Conservation (phyloP, 129 eudicot species). For the Escallonia rubra region DNA sequence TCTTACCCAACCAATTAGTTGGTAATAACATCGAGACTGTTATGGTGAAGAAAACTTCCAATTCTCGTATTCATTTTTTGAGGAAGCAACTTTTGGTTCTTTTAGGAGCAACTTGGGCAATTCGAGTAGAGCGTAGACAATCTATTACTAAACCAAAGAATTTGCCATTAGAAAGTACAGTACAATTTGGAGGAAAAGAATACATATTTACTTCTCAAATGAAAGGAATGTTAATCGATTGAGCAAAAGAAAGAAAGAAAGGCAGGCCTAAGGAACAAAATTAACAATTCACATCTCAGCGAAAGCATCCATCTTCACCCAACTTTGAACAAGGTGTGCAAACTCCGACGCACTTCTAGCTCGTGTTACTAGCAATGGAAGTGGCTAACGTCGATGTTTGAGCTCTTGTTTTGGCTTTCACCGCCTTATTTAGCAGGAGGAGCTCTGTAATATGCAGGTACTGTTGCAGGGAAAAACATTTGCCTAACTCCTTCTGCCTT, state of each 20-base stretch:
- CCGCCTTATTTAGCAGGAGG: conserved; percentile 33
- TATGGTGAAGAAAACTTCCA: no score
- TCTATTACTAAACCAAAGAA: no score
- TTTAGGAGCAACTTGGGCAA: not conserved
- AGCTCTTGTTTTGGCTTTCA: not conserved
- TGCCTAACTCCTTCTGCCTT: conserved; percentile 90
- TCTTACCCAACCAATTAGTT: no score
- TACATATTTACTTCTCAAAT: not conserved
- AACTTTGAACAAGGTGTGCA: not conserved
- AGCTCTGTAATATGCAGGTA: conserved; percentile 81
- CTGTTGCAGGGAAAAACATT: conserved; percentile 85
- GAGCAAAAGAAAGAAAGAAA: not conserved
- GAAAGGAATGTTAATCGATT: not conserved
- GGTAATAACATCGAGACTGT: no score
- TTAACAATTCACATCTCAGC: not conserved
- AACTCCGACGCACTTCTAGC: not conserved
- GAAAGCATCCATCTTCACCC: not conserved
- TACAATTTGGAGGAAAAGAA: not conserved
- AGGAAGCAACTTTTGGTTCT: not conserved
- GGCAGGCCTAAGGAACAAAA: not conserved
- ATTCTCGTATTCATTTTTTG: no score
- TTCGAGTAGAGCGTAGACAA: no score
- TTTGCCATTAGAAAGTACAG: no score
- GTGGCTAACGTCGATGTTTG: not conserved
- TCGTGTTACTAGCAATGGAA: not conserved